Conservation (phyloP, 371 early-diverging fungal species). For the Actinomortierella ambigua region DNA sequence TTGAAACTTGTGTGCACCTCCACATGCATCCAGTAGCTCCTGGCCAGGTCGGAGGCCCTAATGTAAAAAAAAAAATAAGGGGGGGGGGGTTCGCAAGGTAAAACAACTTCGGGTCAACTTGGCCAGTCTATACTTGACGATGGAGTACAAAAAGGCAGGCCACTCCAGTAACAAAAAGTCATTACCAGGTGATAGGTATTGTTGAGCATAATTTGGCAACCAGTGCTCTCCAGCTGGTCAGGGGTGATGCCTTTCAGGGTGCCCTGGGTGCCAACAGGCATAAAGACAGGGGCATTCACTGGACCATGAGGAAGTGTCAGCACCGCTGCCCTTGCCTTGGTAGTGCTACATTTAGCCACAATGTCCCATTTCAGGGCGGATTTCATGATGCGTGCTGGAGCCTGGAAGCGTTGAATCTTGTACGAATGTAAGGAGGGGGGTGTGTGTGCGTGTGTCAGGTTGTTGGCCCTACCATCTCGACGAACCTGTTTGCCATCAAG, state of each 20-base stretch:
- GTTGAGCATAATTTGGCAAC: constrained; percentile 91
- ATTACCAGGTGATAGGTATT: constrained; percentile 92
- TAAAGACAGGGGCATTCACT: constrained; percentile 92
- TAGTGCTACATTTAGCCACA: constrained; percentile 84
- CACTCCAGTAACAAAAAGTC: neutral
- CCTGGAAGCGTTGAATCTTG: constrained; percentile 43
- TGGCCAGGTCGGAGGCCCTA: constrained; percentile 72
- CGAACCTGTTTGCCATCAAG: no score
- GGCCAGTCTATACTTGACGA: no score
- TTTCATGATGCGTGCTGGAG: constrained; percentile 48
- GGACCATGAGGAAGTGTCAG: constrained; percentile 85
- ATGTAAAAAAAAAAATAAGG: no score
- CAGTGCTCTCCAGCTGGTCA: constrained; percentile 78
- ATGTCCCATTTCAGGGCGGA: constrained; percentile 71
- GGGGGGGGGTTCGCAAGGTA: no score
- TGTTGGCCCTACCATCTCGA: no score
- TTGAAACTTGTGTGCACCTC: constrained; percentile 91
- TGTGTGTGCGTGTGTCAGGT: no score
- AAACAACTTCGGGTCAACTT: no score
- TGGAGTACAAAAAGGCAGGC: neutral
- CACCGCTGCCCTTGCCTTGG: constrained; percentile 86
- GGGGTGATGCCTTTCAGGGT: constrained; percentile 90
- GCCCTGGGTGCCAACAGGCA: constrained; percentile 99
- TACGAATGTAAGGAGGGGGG: no score
- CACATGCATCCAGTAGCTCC: constrained; percentile 75